Evolutionary conservation across 306 rosid genomes (phyloP), one percentile per base, ranked within the genome.

Genomic region (Alnus glutinosa): DNA sequence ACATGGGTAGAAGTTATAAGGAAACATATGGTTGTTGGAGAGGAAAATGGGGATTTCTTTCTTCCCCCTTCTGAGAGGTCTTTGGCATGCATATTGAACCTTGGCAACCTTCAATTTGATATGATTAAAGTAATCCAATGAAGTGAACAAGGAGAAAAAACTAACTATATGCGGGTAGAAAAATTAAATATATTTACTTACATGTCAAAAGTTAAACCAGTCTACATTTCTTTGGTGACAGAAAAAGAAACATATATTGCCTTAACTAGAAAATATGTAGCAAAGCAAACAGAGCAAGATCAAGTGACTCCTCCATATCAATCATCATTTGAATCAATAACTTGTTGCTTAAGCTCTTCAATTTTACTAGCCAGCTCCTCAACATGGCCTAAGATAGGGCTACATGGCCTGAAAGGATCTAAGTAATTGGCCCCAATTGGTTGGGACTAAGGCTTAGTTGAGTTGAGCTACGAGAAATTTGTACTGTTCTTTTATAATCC

Each of bases 361-460:
- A 96, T 36, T 83, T 89, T 91, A 30, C 83, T 52, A 47, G 79
- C 51, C 73, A 95, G 86, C 77, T 95, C 99, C 34, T 95, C 97
- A 42, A 42, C 46, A 42, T 42, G 46, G 7, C 46, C 8, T 42
- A 42, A 42, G 46, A 42, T 42, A 42, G 46, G 7, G 46, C 46
- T 42, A 7, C 46, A 42, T 42, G 46, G 46, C 7, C 46, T 1
- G 5, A 42, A 42, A 42, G 46, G 46, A 5, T 68, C 32, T 28
- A 42, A 16, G 72, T n/a, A 42, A n/a, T 4, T 2, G 30, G 8
- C 18, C 32, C 23, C 50, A 67, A 68, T 39, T 68, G 18, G 72
- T 42, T 68, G 14, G 32, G 50, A n/a, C 16, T 18, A 18, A 68
- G 51, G 30, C 48, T 39, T 68, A 46, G 51, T 15, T 37, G 28